These are phyloP conservation scores for Ophiostoma pallidulum DNA, from an alignment of 2,329 filamentous ascomycete species.

Conservation along the genomic window DNA sequence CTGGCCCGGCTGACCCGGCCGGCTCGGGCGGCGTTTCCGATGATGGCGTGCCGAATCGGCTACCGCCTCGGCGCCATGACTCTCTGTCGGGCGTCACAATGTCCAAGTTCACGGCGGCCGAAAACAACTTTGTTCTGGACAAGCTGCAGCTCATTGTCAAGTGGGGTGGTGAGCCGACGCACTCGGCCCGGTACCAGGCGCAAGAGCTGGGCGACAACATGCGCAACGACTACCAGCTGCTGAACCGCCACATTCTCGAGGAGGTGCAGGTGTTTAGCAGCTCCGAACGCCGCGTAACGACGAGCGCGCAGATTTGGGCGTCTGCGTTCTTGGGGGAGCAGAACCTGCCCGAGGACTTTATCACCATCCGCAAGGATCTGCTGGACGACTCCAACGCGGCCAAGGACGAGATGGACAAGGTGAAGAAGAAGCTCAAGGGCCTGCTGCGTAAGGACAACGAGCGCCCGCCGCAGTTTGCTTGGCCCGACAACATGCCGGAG, in stretches of 20 bases:
- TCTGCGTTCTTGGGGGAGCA: constrained; percentile 80
- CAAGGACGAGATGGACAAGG: constrained; percentile 98
- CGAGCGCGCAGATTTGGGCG: constrained; percentile 94
- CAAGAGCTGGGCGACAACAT: constrained; percentile 93
- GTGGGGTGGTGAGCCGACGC: constrained; percentile 96
- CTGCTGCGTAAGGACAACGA: constrained; percentile 86
- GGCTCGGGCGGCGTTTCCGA: constrained; percentile 15
- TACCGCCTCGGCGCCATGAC: constrained; percentile 58
- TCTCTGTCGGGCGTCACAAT: constrained; percentile 85
- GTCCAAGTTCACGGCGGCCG: constrained; percentile 85
- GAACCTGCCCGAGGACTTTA: constrained; percentile 75
- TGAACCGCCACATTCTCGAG: constrained; percentile 86
- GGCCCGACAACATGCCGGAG: constrained; percentile 90
- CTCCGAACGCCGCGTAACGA: constrained; percentile 87
- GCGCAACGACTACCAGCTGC: constrained; percentile 83
- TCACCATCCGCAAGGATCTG: constrained; percentile 85
- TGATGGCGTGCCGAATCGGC: constrained; percentile 24
- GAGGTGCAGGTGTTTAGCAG: constrained; percentile 94
- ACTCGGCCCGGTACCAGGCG: constrained; percentile 91
- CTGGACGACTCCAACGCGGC: constrained; percentile 96
- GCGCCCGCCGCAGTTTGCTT: constrained; percentile 92
- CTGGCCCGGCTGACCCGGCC: too few species aligned
- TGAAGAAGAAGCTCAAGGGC: constrained; percentile 98
- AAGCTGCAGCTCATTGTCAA: constrained; percentile 98
- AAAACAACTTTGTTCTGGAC: constrained; percentile 87